Conservation (phyloP, 2,329 filamentous ascomycete species). For the Fusarium brevicatenulatum region DNA sequence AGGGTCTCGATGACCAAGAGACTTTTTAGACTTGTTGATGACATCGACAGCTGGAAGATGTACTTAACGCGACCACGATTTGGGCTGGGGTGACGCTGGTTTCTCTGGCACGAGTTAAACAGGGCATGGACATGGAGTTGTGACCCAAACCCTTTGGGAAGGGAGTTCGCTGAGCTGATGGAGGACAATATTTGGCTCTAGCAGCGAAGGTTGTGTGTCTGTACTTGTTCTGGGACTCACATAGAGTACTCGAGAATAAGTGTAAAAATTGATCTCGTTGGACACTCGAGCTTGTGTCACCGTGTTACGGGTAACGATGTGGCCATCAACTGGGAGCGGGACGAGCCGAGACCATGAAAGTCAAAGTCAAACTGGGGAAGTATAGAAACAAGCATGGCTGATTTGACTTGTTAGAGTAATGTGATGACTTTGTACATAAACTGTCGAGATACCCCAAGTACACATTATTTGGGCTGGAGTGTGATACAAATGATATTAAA, state of each 20-base stretch:
- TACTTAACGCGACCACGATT: constrained; percentile 46
- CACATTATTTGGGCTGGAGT: neutral
- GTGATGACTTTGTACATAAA: neutral
- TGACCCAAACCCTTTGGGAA: constrained; percentile 37
- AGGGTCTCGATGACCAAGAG: constrained; percentile 80
- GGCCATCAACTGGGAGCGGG: neutral
- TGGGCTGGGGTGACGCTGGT: constrained; percentile 27
- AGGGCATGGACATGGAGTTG: constrained; percentile 43
- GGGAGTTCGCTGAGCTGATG: constrained; percentile 31
- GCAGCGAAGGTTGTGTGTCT: constrained; percentile 41
- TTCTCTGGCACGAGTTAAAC: constrained; percentile 35
- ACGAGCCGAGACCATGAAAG: constrained; percentile 23
- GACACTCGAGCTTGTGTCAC: constrained; percentile 14
- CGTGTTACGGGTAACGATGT: constrained; percentile 1
- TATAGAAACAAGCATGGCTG: neutral
- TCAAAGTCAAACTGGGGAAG: constrained; percentile 2
- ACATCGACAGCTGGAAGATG: constrained; percentile 16
- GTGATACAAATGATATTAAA: neutral
- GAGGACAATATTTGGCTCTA: constrained; percentile 35
- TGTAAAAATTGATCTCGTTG: constrained; percentile 34
- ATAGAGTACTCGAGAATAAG: constrained; percentile 25
- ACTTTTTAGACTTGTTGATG: constrained; percentile 66
- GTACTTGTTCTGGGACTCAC: constrained; percentile 28
- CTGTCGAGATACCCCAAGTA: neutral
- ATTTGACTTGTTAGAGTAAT: neutral